Evolutionary conservation across 768 basidiomycete species (phyloP), one percentile per base, ranked within the genome.

Genomic region (Tulasnella sp.): DNA sequence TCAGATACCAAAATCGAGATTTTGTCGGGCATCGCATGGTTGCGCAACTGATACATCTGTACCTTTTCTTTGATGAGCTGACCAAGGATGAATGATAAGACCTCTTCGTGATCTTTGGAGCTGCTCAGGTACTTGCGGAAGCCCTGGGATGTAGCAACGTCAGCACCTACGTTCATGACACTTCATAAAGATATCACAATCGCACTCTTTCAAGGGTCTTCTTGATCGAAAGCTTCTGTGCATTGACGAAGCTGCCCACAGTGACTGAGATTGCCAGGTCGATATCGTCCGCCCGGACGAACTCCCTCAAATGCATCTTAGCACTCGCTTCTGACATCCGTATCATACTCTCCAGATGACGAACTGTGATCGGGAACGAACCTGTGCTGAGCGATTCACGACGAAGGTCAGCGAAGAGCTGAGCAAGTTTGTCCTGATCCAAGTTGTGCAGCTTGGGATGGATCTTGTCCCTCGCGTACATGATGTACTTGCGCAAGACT

Each of bases 161-260:
- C 24, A 48, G 17, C 19, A 17, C 29, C 9, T 11, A 49, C 60
- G n/a, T 27, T 4, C 31, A 53, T 27, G 30, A 50, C 53, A 43
- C 11, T 11, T 2, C 31, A 29, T 27, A 43, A 27, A 27, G 19
- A 17, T 9, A 17, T 15, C 19, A 38, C 15, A 25, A n/a, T 48
- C 52, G 9, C 34, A 94, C 94, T 67, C 96, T 78, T 71, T 99
- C 92, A 46, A 99, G 75, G 2, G 92, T 93, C 75, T 92, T 96
- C 78, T 97, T 97, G 75, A 98, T 94, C 60, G 88, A 91, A 80
- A 92, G 85, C 77, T 99, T 99, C 71, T 99, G 96, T 25, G 96
- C 87, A 64, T 73, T 93, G 60, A 99, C 90, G 70, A 99, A 99
- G 73, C 89, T 92, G 53, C 85, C 85, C 27, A 99, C 83, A 2